Conservation (phyloP, 306 rosid species). For the Lathyrus tuberosus region DNA sequence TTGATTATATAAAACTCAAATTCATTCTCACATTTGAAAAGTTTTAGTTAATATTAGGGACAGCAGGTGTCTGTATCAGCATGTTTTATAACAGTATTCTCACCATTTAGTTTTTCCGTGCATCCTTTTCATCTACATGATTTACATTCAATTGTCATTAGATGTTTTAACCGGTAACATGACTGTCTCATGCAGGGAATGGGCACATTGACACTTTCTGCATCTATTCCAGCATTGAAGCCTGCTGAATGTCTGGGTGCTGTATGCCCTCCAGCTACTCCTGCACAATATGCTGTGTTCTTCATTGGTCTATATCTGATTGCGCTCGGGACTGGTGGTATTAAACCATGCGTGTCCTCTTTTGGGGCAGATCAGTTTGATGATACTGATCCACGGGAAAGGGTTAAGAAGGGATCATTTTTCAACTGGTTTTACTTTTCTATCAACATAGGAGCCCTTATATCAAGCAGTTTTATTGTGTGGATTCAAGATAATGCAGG, state of each 20-base stretch:
- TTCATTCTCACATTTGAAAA: constrained; percentile 17
- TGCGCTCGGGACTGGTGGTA: constrained; percentile 97
- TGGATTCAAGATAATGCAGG: constrained; percentile 96
- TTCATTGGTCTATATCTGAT: constrained; percentile 92
- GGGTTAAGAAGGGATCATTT: constrained; percentile 89
- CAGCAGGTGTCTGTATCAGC: constrained; percentile 18
- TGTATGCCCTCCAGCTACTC: constrained; percentile 77
- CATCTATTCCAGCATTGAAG: constrained; percentile 70
- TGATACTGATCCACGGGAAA: constrained; percentile 83
- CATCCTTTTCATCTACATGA: constrained; percentile 13
- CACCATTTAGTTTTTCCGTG: constrained; percentile 26
- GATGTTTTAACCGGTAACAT: constrained; percentile 32
- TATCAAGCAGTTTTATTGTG: constrained; percentile 82
- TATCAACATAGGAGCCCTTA: constrained; percentile 83
- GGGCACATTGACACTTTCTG: constrained; percentile 93
- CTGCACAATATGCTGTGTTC: constrained; percentile 83
- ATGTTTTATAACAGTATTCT: constrained; percentile 16
- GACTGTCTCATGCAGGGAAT: constrained; percentile 72
- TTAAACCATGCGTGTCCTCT: constrained; percentile 94
- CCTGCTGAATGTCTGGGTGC: constrained; percentile 73
- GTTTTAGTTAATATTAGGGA: constrained; percentile 11
- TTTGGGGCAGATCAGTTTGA: constrained; percentile 99
- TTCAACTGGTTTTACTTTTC: constrained; percentile 98
- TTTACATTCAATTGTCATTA: constrained; percentile 20
- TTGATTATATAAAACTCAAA: constrained; percentile 6